Evolutionary conservation across 2,329 filamentous ascomycete genomes (phyloP), one percentile per base, ranked within the genome.

Genomic region (Pseudogymnoascus sp.): DNA sequence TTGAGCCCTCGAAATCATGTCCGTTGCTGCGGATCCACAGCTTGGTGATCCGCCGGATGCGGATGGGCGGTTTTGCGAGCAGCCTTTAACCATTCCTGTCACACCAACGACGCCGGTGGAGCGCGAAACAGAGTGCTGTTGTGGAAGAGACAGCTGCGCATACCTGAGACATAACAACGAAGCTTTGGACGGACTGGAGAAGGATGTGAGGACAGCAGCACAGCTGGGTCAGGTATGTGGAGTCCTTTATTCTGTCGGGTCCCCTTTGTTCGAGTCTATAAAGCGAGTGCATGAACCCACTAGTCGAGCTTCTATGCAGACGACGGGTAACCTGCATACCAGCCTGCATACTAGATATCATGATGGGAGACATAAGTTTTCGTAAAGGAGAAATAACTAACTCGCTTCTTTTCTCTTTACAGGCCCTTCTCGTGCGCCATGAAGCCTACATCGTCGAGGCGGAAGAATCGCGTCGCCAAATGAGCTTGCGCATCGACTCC

Each of bases 401-500:
- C 65, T 70, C 82, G 79, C 89, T 96, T 78, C 96, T 86, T 62
- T 90, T 85, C 77, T 79, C 83, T 63, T 77, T 89, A 65, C 87
- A 98, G 95, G 92, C 92, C 66, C 83, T 99, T 64, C 85, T 99
- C 45, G 86, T 89, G 68, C 89, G 93, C 71, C 93, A 99, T 83
- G 93, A 98, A 80, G 87, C 90, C 65, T 97, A 96, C 77, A 93
- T 97, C 83, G 88, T 88, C 70, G 92, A 96, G 75, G 92, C 93
- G 65, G 92, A 96, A 79, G 86, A 87, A 70, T 92, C 97, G 75
- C 90, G 93, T 66, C 79, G 82, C 66, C 85, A 88, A 66, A 86
- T 97, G 77, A 83, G 85, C 51, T 77, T 80, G 57, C 90, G 85
- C 67, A 92, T 97, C 73, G 87, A 90, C 70, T 82, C 82, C 68